Conservation (phyloP, 306 rosid species). For the Chamaecrista fasciculata region DNA sequence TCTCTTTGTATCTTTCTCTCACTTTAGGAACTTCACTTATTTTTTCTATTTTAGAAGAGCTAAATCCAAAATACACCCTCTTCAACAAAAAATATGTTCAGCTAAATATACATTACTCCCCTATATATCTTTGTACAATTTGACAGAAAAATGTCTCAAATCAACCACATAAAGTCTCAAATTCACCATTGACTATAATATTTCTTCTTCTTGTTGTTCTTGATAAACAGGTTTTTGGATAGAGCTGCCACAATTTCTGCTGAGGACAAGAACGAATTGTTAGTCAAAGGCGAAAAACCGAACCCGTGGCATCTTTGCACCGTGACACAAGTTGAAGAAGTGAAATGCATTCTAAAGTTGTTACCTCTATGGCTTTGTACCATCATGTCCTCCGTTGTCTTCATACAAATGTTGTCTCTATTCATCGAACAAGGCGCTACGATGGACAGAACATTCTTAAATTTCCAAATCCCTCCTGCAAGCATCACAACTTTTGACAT, state of each 20-base stretch:
- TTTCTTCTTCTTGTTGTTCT: neutral
- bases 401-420: constrained; percentile 64
- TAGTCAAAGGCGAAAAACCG: constrained; percentile 33
- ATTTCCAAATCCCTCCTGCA: constrained; percentile 56
- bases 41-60: no score
- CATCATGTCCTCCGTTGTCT: constrained; percentile 53
- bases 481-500: constrained; percentile 65
- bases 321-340: constrained; percentile 61
- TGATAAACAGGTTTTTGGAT: constrained; percentile 46
- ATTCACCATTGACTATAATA: no score
- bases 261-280: constrained; percentile 25
- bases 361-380: constrained; percentile 61
- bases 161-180: no score
- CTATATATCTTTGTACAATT: no score
- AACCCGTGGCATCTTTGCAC: constrained; percentile 58
- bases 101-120: no score
- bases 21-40: no score
- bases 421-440: constrained; percentile 63
- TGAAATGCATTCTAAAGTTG: constrained; percentile 49
- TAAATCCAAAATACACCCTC: no score
- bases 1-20: no score
- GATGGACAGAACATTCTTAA: constrained; percentile 42
- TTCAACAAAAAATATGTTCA: no score
- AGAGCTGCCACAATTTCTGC: no score
- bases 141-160: no score